Percentiles rank a stretch among this genome's conserved stretches.
These are phyloP conservation scores for Rhodotorula sp. DNA, from an alignment of 1,284 basidiomycete genomes.

Conservation along the genomic window DNA sequence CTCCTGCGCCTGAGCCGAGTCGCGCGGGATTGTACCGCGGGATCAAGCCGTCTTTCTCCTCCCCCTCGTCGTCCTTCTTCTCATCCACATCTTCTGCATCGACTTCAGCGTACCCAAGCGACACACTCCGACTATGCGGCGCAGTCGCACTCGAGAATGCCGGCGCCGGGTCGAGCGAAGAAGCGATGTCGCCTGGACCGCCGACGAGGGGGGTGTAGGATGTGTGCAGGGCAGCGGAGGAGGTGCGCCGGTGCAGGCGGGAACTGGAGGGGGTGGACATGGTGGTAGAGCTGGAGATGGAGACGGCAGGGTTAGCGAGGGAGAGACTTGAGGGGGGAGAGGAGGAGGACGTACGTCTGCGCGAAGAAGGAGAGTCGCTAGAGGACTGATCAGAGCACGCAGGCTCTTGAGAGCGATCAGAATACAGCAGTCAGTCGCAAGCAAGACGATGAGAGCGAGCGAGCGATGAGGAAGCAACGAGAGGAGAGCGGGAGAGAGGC, in stretches of 20 bases:
- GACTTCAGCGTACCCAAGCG: not conserved
- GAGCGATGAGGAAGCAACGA: not conserved
- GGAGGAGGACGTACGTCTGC: not conserved
- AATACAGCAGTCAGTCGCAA: not conserved
- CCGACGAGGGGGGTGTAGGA: not conserved
- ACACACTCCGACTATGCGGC: constrained; percentile 5
- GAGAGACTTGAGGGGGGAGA: not conserved
- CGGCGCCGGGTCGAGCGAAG: not conserved
- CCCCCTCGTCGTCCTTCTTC: constrained; percentile 5
- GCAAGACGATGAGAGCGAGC: not conserved
- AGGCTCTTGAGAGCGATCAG: not conserved
- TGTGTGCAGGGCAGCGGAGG: constrained; percentile 12
- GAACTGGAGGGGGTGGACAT: not conserved
- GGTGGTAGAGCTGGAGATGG: not conserved
- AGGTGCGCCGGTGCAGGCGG: constrained; percentile 23
- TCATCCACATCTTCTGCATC: too few species aligned
- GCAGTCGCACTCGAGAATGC: not conserved
- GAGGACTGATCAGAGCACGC: not conserved
- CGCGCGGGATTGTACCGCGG: not conserved
- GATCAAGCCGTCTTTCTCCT: constrained; percentile 24
- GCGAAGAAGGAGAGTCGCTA: not conserved
- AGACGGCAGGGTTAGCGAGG: too few species aligned
- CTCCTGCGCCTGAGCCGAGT: not conserved
- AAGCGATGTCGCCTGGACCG: constrained; percentile 5
- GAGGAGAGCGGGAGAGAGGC: not conserved